Evolutionary conservation across 192 early-diverging fungal genomes (phyloP), one percentile per base, ranked within the genome.

Genomic region (Umbelopsis sp.): DNA sequence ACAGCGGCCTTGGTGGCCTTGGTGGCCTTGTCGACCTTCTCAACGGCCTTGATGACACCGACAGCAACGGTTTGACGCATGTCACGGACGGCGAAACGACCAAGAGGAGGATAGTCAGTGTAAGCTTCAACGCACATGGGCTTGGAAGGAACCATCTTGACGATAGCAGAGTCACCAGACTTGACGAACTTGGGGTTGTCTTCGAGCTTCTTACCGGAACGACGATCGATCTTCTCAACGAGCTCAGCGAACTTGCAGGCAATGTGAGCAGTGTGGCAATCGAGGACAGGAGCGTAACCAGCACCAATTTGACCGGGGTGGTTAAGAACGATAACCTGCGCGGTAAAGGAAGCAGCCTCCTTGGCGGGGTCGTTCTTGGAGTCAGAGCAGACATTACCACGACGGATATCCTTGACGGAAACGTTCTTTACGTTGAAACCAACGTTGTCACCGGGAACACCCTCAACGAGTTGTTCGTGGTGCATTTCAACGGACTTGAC

Each of bases 21-120:
- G 73, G 87, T 86, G 38, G 80, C 36, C 80, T 92, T 91, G 53
- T 92, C 92, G 76, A 86, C 86, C 87, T 95, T 95, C 74, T 90
- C 87, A 73, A 95, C 94, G 71, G 80, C 47, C 92, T 97, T 97
- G 85, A 97, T 94, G 85, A 97, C 93, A 89, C 95, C 95, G 79
- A 97, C 94, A 75, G 95, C 95, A 72, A 97, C 94, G 82, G 96
- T 97, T 83, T 95, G 95, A 85, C 96, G n/a, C n/a, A n/a, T n/a
- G 76, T 97, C 96, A 91, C 96, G 93, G 83, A 97, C 92, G 77
- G 95, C 96, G 87, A 97, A 97, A 83, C 96, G 94, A 78, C 96
- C 96, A 62, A 97, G 92, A 73, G 95, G 92, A 59, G 96, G 92
- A 86, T 94, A 97, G 81, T 95, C 92, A 70, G 89, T 84, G 90